Evolutionary conservation across 371 early-diverging fungal species (phyloP), one percentile per base, ranked within the genome.

Genomic region (Dinochytrium kinnereticum): DNA sequence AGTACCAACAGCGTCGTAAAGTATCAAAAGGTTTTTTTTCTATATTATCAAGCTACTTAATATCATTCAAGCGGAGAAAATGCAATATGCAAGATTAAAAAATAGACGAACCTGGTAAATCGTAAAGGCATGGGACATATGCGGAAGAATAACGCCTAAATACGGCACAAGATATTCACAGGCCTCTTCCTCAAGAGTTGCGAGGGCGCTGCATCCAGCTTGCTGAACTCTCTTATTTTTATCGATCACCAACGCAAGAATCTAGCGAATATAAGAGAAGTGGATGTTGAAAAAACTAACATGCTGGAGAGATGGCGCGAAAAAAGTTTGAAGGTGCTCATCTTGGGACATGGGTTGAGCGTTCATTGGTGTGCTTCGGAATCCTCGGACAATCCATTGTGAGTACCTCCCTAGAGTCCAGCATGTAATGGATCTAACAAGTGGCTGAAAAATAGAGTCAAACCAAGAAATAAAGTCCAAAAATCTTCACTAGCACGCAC

Each of bases 351-450:
- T 24, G 57, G 68, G 84, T 33, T 86, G 76, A 13, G 7, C 13
- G 44, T 44, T 44, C 44, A 44, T 44, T 7, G 44, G 44, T 7
- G 7, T 70, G 86, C 88, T 64, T 88, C 82, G 28, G 57, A 15
- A 13, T 33, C 87, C 81, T 70, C 87, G 78, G 34, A 92, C 86
- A 50, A 91, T 89, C 97, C 97, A 98, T 44, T 82, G 82, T 28
- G 95, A 89, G 81, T 95, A 98, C 57, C 98, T 91, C 53, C 96
- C 93, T 59, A 97, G 86, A 36, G 98, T 95, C 98, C 98, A 98
- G 85, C 97, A 97, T 17, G 97, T 92, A 78, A 98, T 98, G n/a
- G 95, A 92, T 66, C 97, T 91, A 55, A 98, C 94, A 67, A 97
- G 86, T 7, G 95, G 92, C 91, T 92, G 84, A 0, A 40, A 24